Evolutionary conservation across 441 rosid genomes (phyloP), one percentile per base, ranked within the genome.

Genomic region (Biscutella auriculata): DNA sequence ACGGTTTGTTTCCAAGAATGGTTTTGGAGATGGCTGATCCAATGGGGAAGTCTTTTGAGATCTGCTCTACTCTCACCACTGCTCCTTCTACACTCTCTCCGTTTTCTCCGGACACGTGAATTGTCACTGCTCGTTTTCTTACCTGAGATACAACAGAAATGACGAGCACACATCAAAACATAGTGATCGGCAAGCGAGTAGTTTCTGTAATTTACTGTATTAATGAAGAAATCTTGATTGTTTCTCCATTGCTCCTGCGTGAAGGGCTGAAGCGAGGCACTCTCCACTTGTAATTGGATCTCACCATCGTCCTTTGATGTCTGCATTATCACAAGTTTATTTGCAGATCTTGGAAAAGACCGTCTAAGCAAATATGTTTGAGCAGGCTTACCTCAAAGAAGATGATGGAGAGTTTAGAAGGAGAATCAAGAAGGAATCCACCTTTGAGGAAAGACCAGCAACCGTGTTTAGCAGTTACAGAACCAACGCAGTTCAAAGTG

Each of bases 371-470:
- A 12, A 44, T 36, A 3, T 42, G 9, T 23, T 35, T 46, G 9
- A 13, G 46, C 53, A 23, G 52, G 32, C 0, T 28, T 51, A 81
- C 90, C 83, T 78, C 75, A 58, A 87, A 78, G 49, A 68, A 63
- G 29, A 87, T 58, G 3, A 69, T 50, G 47, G 94, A 68, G 27
- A 58, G 54, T 21, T 56, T 61, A 29, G 85, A 80, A 21, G 92
- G 76, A 14, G 78, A 70, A 47, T 75, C 47, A 37, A 82, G 77
- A 57, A 72, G 47, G 57, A 87, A 90, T 13, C 97, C 95, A 13
- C 97, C 97, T 65, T 90, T 90, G 62, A 90, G 94, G 71, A 87
- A 90, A 30, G 95, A 87, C 95, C 95, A 90, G 65, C 95, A 87
- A 19, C 84, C 92, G 40, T 12, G 45, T 57, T 66, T 72, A 0